Conservation (phyloP, 2,329 filamentous ascomycete species). For the Aspergillus sp. region DNA sequence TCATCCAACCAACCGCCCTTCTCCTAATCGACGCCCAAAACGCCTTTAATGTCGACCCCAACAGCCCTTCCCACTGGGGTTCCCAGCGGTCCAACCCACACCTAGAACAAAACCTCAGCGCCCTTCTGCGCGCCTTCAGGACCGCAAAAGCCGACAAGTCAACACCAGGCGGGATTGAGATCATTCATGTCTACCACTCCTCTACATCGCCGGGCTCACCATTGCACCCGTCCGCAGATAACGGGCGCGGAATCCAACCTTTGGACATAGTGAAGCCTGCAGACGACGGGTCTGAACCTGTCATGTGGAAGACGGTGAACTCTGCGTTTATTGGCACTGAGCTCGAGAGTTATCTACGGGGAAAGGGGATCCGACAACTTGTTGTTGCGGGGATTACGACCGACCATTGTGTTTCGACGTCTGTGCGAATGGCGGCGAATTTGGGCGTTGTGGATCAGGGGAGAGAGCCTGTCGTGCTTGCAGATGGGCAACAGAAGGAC, state of each 20-base stretch:
- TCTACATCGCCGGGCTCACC: slow-evolving; percentile 41
- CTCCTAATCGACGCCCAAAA: slow-evolving; percentile 56
- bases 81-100: slow-evolving; percentile 49
- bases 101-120: slow-evolving; percentile 50
- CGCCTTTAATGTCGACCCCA: slow-evolving; percentile 41
- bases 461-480: background rate
- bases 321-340: slow-evolving; percentile 53
- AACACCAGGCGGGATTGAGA: slow-evolving; percentile 23
- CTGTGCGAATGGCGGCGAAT: slow-evolving; percentile 54
- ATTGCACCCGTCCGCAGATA: slow-evolving; percentile 40
- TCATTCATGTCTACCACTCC: slow-evolving; percentile 54
- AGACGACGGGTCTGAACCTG: slow-evolving; percentile 40
- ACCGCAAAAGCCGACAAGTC: slow-evolving; percentile 23
- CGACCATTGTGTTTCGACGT: slow-evolving; percentile 57
- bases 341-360: slow-evolving; percentile 44
- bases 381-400: slow-evolving; percentile 52
- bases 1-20: slow-evolving; percentile 43
- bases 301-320: slow-evolving; percentile 53
- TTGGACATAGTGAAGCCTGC: slow-evolving; percentile 36
- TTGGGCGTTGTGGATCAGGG: slow-evolving; percentile 46
- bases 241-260: slow-evolving; percentile 32
- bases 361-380: slow-evolving; percentile 42
- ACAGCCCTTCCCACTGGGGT: slow-evolving; percentile 42
- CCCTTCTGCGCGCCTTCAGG: slow-evolving; percentile 44
- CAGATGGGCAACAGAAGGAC: slow-evolving; percentile 20